phyloP scores from a whole-genome alignment of 2,329 filamentous ascomycete genomes.

The Sporothrix mexicana region DNA sequence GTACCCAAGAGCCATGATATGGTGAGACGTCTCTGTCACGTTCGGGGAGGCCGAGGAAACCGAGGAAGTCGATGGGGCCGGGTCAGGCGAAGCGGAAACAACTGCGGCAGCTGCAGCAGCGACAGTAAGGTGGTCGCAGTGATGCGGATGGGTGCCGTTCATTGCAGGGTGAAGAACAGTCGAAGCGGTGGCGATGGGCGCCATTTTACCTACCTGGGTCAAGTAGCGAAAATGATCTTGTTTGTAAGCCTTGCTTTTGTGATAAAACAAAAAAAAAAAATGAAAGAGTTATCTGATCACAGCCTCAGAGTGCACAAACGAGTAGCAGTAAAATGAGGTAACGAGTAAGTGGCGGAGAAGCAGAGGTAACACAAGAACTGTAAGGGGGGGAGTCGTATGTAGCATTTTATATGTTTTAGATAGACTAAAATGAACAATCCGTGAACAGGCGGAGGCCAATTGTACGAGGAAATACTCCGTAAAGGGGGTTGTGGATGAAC shows the following conservation, averaged over 20 bases:
- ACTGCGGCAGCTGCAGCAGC: not conserved
- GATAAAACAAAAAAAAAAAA: not conserved
- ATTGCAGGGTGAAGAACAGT: not conserved
- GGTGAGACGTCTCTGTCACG: not conserved
- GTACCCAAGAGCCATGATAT: not conserved
- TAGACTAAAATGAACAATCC: conserved; percentile 2
- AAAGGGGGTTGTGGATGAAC: not conserved
- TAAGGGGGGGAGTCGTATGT: not conserved
- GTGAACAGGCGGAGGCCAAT: no score
- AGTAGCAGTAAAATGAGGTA: not conserved
- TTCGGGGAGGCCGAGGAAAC: no score
- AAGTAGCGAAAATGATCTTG: not conserved
- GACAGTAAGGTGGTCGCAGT: not conserved
- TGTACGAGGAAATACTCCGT: no score
- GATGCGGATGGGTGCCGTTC: not conserved
- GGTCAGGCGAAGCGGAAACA: not conserved
- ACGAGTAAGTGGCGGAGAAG: not conserved
- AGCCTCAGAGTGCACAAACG: not conserved
- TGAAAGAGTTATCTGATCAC: not conserved
- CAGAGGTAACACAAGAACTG: not conserved
- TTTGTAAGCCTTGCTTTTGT: not conserved
- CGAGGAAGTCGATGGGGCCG: not conserved
- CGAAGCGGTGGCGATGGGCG: not conserved
- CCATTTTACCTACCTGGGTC: not conserved
- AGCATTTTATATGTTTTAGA: not conserved